phyloP scores from a whole-genome alignment of 805 yeast species.

The fission yeast (Schizosaccharomyces pombe) region DNA sequence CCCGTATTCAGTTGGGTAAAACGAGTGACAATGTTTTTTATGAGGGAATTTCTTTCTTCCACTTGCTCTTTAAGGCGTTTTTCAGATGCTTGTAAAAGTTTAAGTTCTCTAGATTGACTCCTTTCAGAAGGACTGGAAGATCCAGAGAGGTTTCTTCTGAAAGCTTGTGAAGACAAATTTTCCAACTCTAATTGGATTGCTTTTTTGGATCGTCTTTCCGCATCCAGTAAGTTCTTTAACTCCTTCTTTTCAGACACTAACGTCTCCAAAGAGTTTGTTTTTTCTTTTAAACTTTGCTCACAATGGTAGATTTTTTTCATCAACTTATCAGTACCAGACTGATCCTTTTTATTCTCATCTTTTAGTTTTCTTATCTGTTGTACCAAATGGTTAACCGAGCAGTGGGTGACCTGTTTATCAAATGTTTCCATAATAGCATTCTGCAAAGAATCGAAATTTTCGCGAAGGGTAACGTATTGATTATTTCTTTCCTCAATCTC shows the following conservation, averaged over 20 bases:
- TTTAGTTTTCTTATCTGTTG: not conserved
- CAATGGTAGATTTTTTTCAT: not conserved
- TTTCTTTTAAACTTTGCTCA: not conserved
- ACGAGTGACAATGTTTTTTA: not conserved
- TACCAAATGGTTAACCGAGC: not conserved
- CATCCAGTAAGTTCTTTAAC: not conserved
- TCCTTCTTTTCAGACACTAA: not conserved
- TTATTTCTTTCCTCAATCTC: too few species aligned
- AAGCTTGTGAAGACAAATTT: not conserved
- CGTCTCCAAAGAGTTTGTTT: not conserved
- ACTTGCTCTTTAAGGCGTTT: not conserved
- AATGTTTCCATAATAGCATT: conserved; percentile 2
- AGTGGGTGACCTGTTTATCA: not conserved
- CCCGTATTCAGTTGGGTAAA: not conserved
- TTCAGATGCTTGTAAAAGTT: not conserved
- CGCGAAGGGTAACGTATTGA: not conserved
- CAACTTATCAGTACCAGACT: not conserved
- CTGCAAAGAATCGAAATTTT: not conserved
- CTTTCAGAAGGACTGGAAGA: not conserved
- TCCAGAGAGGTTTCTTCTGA: not conserved
- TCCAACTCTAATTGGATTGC: not conserved
- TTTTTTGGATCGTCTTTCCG: not conserved
- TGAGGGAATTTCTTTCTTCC: not conserved
- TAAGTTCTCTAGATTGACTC: not conserved
- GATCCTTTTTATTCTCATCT: not conserved